A percentile compares a stretch with the other conserved stretches of the same genome.
Evolutionary conservation across 768 basidiomycete genomes (phyloP).

Genomic region (Xerocomellus chrysenteron): DNA sequence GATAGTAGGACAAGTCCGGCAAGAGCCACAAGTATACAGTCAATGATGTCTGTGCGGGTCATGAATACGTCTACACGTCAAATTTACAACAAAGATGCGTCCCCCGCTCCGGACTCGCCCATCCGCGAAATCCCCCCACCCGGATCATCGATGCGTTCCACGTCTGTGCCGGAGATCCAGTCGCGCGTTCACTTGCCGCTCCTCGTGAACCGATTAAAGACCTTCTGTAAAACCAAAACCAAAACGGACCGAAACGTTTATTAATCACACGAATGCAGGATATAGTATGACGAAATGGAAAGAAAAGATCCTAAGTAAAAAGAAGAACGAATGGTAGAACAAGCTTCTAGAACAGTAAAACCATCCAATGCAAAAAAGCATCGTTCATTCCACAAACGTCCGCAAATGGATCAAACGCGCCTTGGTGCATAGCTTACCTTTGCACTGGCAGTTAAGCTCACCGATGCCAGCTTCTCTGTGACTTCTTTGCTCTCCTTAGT

Average conservation of each 20-base stretch:
- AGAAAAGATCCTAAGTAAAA: background rate
- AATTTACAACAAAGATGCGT: constrained; percentile 6
- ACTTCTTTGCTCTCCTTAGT: constrained; percentile 25
- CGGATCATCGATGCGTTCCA: background rate
- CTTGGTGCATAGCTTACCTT: constrained; percentile 27
- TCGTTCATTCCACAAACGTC: background rate
- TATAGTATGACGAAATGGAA: background rate
- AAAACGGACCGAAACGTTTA: constrained; percentile 9
- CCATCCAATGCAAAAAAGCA: background rate
- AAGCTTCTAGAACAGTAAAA: background rate
- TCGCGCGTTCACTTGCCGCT: constrained; percentile 21
- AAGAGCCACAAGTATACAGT: background rate
- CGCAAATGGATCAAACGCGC: constrained; percentile 13
- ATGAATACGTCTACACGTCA: constrained; percentile 1
- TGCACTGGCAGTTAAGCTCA: constrained; percentile 30
- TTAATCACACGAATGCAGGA: constrained; percentile 19
- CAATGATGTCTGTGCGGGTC: background rate
- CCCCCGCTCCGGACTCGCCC: background rate
- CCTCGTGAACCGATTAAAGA: constrained; percentile 26
- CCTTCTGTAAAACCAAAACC: constrained; percentile 24
- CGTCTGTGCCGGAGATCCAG: background rate
- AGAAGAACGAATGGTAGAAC: background rate
- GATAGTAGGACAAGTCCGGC: background rate
- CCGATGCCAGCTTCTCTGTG: constrained; percentile 27
- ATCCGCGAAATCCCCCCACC: background rate